Percentiles rank a stretch among this genome's conserved stretches.
These are phyloP conservation scores for Sambucus nigra DNA, from an alignment of 129 eudicot species.

Conservation along the genomic window DNA sequence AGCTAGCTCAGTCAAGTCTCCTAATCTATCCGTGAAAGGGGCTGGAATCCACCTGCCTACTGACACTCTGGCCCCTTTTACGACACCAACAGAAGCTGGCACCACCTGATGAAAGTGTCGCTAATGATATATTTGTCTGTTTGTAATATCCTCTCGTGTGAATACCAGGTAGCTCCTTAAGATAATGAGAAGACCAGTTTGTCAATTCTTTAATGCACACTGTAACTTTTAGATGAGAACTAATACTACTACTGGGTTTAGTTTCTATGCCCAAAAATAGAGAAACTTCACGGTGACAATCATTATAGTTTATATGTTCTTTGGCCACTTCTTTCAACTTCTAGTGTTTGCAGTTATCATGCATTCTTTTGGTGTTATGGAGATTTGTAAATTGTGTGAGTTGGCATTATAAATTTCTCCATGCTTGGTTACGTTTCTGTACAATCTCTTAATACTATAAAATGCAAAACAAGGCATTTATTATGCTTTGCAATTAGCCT, in stretches of 20 bases:
- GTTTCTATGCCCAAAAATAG: slow-evolving; percentile 11
- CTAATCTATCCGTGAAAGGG: slow-evolving; percentile 37
- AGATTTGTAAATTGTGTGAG: too few species aligned
- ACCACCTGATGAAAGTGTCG: not conserved
- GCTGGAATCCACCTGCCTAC: slow-evolving; percentile 24
- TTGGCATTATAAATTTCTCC: too few species aligned
- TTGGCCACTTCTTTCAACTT: too few species aligned
- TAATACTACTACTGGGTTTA: slow-evolving; percentile 6
- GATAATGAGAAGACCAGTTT: slow-evolving; percentile 6
- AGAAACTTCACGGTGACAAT: slow-evolving; percentile 9
- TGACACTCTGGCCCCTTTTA: slow-evolving; percentile 20
- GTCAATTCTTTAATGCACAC: slow-evolving; percentile 22
- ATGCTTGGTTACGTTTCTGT: too few species aligned
- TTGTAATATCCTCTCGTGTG: slow-evolving; percentile 18
- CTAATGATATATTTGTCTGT: slow-evolving; percentile 5
- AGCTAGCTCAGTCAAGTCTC: slow-evolving; percentile 24
- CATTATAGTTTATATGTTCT: slow-evolving; percentile 11
- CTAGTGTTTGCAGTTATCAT: too few species aligned
- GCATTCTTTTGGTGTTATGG: too few species aligned
- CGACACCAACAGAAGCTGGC: slow-evolving; percentile 12
- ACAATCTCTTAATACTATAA: too few species aligned
- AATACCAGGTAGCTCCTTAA: slow-evolving; percentile 22
- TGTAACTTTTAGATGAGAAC: slow-evolving; percentile 19
- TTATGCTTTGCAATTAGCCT: too few species aligned
- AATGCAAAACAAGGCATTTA: too few species aligned